Conservation (phyloP, 805 yeast species). For the Candida nitratophila region DNA sequence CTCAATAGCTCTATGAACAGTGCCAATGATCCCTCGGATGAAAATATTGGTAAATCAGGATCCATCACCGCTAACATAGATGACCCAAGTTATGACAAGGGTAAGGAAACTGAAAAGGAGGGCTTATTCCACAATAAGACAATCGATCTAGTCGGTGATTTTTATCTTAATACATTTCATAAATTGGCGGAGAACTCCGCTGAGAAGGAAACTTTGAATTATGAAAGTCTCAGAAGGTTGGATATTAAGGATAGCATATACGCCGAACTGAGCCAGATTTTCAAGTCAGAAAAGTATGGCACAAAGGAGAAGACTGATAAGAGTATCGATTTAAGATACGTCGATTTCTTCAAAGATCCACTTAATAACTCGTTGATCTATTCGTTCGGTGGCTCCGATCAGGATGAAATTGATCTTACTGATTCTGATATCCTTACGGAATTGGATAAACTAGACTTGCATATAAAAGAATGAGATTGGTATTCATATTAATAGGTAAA, state of each 20-base stretch:
- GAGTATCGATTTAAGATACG: neutral
- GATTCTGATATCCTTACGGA: neutral
- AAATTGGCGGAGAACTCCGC: constrained; percentile 9
- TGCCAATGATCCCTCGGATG: neutral
- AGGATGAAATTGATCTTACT: neutral
- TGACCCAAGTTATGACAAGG: constrained; percentile 1
- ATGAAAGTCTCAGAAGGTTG: neutral
- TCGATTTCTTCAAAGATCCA: neutral
- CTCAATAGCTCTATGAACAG: too few species aligned
- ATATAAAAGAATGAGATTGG: neutral
- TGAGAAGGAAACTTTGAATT: neutral
- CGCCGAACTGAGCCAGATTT: neutral
- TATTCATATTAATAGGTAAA: too few species aligned
- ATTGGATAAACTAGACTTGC: neutral
- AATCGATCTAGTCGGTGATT: constrained; percentile 32
- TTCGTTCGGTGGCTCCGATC: neutral
- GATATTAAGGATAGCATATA: neutral
- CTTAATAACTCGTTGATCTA: neutral
- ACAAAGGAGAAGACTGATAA: neutral
- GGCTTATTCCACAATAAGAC: constrained; percentile 27
- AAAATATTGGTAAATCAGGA: neutral
- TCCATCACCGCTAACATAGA: too few species aligned
- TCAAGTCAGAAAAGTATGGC: neutral
- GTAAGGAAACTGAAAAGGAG: constrained; percentile 12
- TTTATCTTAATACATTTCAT: constrained; percentile 30